These are phyloP conservation scores for Xylaria scruposa DNA, from an alignment of 495 filamentous ascomycete genomes.

Conservation along the genomic window DNA sequence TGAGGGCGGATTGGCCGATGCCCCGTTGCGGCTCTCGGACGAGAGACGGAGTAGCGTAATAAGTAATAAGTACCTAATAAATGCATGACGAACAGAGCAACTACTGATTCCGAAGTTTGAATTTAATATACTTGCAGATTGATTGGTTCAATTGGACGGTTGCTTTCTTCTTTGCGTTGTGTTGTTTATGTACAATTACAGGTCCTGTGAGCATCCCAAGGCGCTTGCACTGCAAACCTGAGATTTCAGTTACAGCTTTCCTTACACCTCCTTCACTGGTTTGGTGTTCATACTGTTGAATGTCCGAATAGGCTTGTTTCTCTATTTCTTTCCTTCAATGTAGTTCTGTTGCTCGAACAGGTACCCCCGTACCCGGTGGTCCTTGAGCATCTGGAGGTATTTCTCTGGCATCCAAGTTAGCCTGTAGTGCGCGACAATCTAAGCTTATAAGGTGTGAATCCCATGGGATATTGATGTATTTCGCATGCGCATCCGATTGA, in stretches of 20 bases:
- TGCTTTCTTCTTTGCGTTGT: conserved; percentile 12
- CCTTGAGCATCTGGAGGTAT: conserved; percentile 88
- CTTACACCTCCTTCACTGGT: neutral
- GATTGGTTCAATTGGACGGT: conserved; percentile 3
- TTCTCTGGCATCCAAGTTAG: conserved; percentile 66
- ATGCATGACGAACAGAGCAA: neutral
- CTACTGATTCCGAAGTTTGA: neutral
- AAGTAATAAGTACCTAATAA: neutral
- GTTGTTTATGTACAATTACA: conserved; percentile 26
- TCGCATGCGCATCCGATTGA: neutral
- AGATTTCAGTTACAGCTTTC: conserved; percentile 15
- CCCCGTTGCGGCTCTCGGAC: conserved; percentile 12
- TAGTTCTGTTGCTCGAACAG: conserved; percentile 93
- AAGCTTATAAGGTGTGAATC: neutral
- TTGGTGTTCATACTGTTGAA: conserved; percentile 14
- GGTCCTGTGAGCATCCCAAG: neutral
- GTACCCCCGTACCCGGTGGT: conserved; percentile 86
- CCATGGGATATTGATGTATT: neutral
- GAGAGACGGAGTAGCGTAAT: neutral
- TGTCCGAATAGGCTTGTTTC: conserved; percentile 7
- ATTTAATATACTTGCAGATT: conserved; percentile 6
- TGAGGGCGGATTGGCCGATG: conserved; percentile 33
- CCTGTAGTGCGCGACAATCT: neutral
- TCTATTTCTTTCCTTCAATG: conserved; percentile 56
- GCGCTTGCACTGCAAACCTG: conserved; percentile 6